phyloP scores from a whole-genome alignment of 176 grass and related monocot species.

The Rhynchospora breviuscula region DNA sequence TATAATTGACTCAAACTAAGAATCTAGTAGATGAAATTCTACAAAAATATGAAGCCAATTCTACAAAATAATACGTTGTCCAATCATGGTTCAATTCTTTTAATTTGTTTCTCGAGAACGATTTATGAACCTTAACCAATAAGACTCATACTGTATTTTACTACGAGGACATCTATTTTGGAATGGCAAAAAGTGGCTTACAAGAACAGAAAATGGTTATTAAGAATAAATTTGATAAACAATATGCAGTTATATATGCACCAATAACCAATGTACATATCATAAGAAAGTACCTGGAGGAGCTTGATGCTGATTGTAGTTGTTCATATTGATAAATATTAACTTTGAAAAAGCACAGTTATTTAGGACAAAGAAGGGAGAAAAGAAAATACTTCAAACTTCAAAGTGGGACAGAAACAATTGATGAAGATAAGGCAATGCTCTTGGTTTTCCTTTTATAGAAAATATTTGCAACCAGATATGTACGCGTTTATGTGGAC shows the following conservation, averaged over 20 bases:
- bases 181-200: no score
- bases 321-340: slow-evolving; percentile 4
- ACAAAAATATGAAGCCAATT: not conserved
- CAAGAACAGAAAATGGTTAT: no score
- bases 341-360: not conserved
- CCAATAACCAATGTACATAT: not conserved
- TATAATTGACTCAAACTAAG: not conserved
- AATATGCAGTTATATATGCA: not conserved
- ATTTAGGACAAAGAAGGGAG: not conserved
- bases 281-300: not conserved
- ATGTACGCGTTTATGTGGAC: not conserved
- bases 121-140: no score
- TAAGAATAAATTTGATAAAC: no score
- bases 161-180: no score
- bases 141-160: no score
- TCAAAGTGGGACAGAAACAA: not conserved
- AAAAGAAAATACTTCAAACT: not conserved
- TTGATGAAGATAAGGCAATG: not conserved
- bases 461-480: not conserved
- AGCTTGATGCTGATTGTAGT: slow-evolving; percentile 9
- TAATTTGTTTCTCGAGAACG: no score
- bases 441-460: slow-evolving; percentile 1
- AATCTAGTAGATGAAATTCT: not conserved
- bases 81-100: no score
- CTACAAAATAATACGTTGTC: no score